These are phyloP conservation scores for Senecio squalidus DNA, from an alignment of 140 eudicot genomes.

Conservation along the genomic window DNA sequence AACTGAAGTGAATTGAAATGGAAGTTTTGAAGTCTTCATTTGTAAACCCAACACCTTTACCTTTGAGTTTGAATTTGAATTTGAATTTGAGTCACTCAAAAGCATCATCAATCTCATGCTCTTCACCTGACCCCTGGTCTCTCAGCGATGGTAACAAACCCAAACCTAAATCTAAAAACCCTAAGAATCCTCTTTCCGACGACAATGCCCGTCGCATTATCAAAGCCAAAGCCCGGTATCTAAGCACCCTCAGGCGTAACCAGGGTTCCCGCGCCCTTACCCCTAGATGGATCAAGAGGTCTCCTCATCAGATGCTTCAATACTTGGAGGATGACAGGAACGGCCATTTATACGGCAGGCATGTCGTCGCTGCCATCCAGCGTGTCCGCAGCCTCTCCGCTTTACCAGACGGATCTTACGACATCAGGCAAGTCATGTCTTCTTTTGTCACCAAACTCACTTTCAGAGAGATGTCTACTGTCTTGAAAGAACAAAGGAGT, in stretches of 20 bases:
- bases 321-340: conserved; percentile 84
- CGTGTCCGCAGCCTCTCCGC: conserved; percentile 59
- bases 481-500: conserved; percentile 73
- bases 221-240: conserved; percentile 62
- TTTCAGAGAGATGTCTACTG: conserved; percentile 85
- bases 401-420: conserved; percentile 58
- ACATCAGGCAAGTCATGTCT: conserved; percentile 74
- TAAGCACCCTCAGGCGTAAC: conserved; percentile 69
- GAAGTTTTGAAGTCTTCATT: too few relatives aligned
- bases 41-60: too few relatives aligned
- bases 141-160: conserved; percentile 78
- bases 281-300: conserved; percentile 76
- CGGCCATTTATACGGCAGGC: conserved; percentile 82
- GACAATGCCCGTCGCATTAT: conserved; percentile 87
- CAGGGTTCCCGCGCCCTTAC: conserved; percentile 75
- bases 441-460: conserved; percentile 75
- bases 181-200: conserved; percentile 76
- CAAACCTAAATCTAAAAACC: conserved; percentile 73
- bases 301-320: conserved; percentile 88
- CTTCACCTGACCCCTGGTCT: conserved; percentile 81
- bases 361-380: conserved; percentile 82
- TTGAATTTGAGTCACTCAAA: too few relatives aligned
- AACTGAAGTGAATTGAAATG: too few relatives aligned
- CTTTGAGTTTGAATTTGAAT: too few relatives aligned
- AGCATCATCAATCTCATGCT: too few relatives aligned